These are phyloP conservation scores for Lotus japonicus DNA, from an alignment of 306 rosid species.

Conservation along the genomic window DNA sequence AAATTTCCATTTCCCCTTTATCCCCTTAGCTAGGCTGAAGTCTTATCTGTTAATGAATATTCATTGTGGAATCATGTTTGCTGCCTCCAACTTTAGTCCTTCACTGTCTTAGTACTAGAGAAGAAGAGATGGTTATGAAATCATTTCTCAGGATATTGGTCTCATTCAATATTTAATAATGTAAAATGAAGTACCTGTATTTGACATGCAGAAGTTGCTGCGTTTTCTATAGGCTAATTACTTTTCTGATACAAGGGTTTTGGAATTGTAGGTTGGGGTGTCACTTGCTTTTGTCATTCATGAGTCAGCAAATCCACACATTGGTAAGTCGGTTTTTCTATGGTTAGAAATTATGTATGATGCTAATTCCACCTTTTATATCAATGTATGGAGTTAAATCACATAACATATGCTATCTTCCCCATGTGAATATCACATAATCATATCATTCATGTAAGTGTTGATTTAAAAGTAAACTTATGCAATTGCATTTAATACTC, in stretches of 20 bases:
- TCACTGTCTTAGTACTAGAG: neutral
- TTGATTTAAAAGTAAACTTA: neutral
- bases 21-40: constrained; percentile 5
- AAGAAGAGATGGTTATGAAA: neutral
- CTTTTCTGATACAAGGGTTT: neutral
- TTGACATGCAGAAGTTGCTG: neutral
- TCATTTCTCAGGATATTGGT: constrained; percentile 3
- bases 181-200: constrained; percentile 7
- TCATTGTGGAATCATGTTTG: neutral
- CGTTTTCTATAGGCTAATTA: constrained; percentile 3
- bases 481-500: too few species aligned
- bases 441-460: neutral
- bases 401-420: neutral
- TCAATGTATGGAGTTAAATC: neutral
- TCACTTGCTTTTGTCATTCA: constrained; percentile 95
- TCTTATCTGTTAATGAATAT: neutral
- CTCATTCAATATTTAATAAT: neutral
- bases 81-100: neutral
- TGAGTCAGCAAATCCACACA: constrained; percentile 97
- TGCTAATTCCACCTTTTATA: neutral
- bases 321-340: constrained; percentile 53
- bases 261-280: constrained; percentile 69
- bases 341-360: constrained; percentile 8
- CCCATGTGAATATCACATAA: neutral
- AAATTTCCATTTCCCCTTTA: neutral